Evolutionary conservation across 2,329 filamentous ascomycete species (phyloP).

Genomic region (Xylaria sp.): DNA sequence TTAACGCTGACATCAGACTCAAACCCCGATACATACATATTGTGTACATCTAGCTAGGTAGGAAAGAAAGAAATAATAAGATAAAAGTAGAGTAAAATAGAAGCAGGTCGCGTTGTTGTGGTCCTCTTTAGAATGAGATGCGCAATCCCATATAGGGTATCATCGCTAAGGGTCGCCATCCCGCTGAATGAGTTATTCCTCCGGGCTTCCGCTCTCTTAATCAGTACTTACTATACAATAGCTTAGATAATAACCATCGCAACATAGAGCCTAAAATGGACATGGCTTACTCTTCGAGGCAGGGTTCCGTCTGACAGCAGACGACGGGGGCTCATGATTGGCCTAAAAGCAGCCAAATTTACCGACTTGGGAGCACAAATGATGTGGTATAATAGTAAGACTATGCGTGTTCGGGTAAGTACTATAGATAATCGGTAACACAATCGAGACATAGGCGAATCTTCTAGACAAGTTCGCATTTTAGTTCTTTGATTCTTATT

Average conservation of each 20-base stretch:
- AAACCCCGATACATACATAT: background rate
- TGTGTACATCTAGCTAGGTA: background rate
- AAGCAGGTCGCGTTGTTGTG: background rate
- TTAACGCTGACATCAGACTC: slow-evolving; percentile 11
- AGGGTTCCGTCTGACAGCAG: slow-evolving; percentile 21
- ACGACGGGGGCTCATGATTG: slow-evolving; percentile 12
- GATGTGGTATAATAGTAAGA: background rate
- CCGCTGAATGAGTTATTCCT: background rate
- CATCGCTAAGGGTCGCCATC: no score
- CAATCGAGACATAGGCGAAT: no score
- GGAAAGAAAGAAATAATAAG: background rate
- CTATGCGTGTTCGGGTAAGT: background rate
- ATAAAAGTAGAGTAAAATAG: background rate
- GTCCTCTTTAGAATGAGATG: background rate
- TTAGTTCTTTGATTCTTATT: no score
- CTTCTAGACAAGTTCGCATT: no score
- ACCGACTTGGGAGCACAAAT: slow-evolving; percentile 9
- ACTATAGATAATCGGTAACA: background rate
- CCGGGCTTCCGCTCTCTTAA: background rate
- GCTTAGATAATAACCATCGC: slow-evolving; percentile 20
- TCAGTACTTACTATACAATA: background rate
- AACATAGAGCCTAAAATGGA: slow-evolving; percentile 28
- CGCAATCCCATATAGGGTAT: no score
- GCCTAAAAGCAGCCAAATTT: background rate
- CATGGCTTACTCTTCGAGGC: slow-evolving; percentile 24